These are phyloP conservation scores for Secale cereale DNA, from an alignment of 176 grass and related monocot genomes.

Conservation along the genomic window DNA sequence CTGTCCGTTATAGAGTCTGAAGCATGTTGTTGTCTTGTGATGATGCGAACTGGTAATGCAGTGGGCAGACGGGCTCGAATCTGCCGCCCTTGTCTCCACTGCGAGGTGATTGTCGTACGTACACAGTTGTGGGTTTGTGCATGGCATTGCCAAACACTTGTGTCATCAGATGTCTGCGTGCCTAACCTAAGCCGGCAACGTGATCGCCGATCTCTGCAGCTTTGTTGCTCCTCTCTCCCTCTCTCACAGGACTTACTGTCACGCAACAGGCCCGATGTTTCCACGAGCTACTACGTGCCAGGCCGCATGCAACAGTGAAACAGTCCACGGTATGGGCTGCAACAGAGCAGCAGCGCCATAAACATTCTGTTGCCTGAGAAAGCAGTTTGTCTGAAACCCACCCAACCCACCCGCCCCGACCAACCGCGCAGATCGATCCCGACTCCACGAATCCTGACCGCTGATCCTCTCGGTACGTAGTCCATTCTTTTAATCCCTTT, in stretches of 20 bases:
- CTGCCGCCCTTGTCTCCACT: neutral
- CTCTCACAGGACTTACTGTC: neutral
- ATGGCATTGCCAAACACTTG: neutral
- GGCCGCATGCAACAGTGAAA: neutral
- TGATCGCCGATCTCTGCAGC: neutral
- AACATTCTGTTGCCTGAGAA: neutral
- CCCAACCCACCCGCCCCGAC: neutral
- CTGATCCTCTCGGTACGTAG: neutral
- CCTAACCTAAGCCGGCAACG: neutral
- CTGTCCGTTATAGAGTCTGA: neutral
- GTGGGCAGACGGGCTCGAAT: neutral
- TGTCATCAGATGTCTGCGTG: constrained; percentile 15
- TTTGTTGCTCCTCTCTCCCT: neutral
- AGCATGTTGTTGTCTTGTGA: constrained; percentile 1
- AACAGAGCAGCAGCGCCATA: neutral
- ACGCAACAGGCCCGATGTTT: constrained; percentile 19
- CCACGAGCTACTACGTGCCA: neutral
- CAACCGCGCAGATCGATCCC: neutral
- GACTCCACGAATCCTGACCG: neutral
- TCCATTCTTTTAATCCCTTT: neutral
- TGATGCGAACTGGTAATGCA: neutral
- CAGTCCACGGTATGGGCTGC: neutral
- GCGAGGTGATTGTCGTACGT: neutral
- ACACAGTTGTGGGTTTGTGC: neutral
- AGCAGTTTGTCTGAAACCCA: neutral